Evolutionary conservation across 768 basidiomycete genomes (phyloP), one percentile per base, ranked within the genome.

Genomic region (Termitomyces sp.): DNA sequence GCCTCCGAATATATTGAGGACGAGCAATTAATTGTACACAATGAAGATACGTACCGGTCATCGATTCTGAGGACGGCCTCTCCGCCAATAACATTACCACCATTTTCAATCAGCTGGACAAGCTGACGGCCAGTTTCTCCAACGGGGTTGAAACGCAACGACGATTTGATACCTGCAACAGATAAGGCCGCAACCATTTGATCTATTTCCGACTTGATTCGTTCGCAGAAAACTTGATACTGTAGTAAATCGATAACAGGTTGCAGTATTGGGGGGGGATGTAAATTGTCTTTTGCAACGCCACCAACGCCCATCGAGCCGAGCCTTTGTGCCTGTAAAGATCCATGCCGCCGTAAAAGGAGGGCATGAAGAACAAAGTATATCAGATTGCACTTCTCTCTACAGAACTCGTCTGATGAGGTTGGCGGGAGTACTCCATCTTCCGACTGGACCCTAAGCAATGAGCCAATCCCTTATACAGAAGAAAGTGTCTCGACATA

Each of bases 211-310:
- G 68, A 54, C 59, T 81, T 78, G 46, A 92, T 75, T 58, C 84
- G 77, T 57, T 77, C 68, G 65, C 87, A 88, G 68, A 94, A 92
- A 25, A 82, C 82, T 63, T 82, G 81, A 66, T 93, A 94, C 69
- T 92, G 92, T 41, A 93, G 70, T 31, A 92, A 63, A 66, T 92
- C 90, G 59, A 92, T 85, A 59, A 92, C 75, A 0, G 89, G 89
- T 40, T 86, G 87, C 16, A 94, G 77, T 37, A 92, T 69, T 2
- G 77, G 75, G 16, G 82, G 80, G n/a, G 75, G 49, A 7, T 63
- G 58, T 5, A 62, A 37, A 37, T 58, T 23, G 59, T 63, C 64
- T 25, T 35, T 54, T 14, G 71, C 31, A 50, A 62, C 29, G 38
- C 63, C 56, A 60, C 59, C 64, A 37, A 66, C 45, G 8, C 65